phyloP scores from a whole-genome alignment of 2,329 filamentous ascomycete genomes.

The Aspergillus unguis region DNA sequence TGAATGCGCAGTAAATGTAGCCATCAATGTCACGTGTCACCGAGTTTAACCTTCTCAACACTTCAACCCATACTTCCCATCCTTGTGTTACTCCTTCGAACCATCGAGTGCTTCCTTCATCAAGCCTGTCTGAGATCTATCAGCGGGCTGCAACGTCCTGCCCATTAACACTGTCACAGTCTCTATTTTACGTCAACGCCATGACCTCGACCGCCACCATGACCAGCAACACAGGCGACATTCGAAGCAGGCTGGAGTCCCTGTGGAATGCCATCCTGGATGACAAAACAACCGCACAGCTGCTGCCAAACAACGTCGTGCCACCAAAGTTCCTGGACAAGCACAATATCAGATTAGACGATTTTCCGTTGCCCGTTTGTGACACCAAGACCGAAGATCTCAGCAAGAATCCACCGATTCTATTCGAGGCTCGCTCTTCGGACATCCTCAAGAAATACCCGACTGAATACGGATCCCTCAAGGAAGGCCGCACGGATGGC shows the following conservation, averaged over 20 bases:
- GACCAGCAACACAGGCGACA: neutral
- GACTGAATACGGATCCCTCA: too few relatives aligned
- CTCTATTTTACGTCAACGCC: too few relatives aligned
- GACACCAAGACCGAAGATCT: neutral
- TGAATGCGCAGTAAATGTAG: too few relatives aligned
- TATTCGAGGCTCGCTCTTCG: neutral
- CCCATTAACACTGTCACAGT: neutral
- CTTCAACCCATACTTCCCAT: too few relatives aligned
- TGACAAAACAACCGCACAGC: neutral
- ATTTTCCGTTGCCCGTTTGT: neutral
- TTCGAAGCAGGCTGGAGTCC: neutral
- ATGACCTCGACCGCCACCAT: neutral
- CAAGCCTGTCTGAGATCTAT: neutral
- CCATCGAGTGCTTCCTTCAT: neutral
- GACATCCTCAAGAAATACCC: neutral
- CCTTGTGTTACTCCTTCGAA: neutral
- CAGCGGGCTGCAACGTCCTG: neutral
- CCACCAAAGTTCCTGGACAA: neutral
- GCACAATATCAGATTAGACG: neutral
- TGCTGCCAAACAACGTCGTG: neutral
- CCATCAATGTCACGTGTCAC: too few relatives aligned
- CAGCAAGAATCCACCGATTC: neutral
- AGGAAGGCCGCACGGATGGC: neutral
- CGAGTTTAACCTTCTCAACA: too few relatives aligned
- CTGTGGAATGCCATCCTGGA: neutral